Conservation (phyloP, 2,329 filamentous ascomycete species). For the Fonsecaea pugnacius region DNA sequence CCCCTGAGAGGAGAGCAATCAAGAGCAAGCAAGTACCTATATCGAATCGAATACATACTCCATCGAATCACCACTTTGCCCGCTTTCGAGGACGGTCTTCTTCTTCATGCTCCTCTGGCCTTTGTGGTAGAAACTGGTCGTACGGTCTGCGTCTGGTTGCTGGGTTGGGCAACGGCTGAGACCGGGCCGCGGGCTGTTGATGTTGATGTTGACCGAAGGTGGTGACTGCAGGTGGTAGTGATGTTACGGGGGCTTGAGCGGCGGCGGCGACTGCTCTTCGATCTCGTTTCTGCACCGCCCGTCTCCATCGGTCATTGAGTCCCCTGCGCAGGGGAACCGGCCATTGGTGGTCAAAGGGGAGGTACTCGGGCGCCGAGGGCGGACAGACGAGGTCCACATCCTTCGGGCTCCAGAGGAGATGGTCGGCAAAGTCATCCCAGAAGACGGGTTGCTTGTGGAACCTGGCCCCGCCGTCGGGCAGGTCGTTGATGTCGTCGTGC, state of each 20-base stretch:
- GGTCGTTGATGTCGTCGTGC: constrained; percentile 3
- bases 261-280: background rate
- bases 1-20: background rate
- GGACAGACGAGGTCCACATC: constrained; percentile 17
- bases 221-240: too few species aligned
- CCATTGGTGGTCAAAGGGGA: constrained; percentile 2
- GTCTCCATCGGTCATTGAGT: constrained; percentile 11
- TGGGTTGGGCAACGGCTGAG: background rate
- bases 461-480: constrained; percentile 15
- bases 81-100: constrained; percentile 1
- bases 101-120: background rate
- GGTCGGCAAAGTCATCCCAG: constrained; percentile 22
- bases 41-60: background rate
- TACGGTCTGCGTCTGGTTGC: background rate
- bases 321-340: constrained; percentile 8
- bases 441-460: constrained; percentile 10
- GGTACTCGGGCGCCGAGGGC: constrained; percentile 5
- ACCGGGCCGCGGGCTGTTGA: too few species aligned
- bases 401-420: constrained; percentile 15
- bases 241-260: too few species aligned
- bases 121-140: background rate
- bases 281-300: constrained; percentile 7
- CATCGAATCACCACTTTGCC: background rate
- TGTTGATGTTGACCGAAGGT: background rate
- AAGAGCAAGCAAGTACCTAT: background rate